Evolutionary conservation across 257 asterid species (phyloP).

Genomic region (Knoxia roxburghii): DNA sequence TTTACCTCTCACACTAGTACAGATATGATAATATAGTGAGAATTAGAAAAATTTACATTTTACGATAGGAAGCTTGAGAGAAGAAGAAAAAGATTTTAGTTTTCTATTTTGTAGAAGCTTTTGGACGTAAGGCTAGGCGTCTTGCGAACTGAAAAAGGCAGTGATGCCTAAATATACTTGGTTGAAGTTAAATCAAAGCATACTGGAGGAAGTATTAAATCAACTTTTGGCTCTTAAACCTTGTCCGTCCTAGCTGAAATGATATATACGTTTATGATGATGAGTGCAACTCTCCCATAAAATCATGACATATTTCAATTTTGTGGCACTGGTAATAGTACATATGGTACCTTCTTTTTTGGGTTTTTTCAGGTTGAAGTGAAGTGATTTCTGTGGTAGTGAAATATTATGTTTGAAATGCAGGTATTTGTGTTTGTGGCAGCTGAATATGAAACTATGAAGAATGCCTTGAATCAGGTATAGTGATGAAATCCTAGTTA

Average conservation of each 20-base stretch:
- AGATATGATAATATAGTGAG: background rate
- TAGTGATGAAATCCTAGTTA: too few relatives aligned
- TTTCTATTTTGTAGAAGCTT: background rate
- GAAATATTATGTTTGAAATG: constrained; percentile 13
- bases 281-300: background rate
- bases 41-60: background rate
- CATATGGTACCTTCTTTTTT: background rate
- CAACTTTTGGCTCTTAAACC: background rate
- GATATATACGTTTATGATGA: too few relatives aligned
- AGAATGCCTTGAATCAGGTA: constrained; percentile 84
- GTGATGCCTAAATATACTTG: background rate
- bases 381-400: background rate
- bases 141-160: too few relatives aligned
- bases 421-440: constrained; percentile 97
- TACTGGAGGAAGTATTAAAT: background rate
- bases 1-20: background rate
- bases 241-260: background rate
- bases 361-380: background rate
- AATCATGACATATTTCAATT: background rate
- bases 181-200: background rate
- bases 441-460: constrained; percentile 86
- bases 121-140: background rate
- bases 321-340: background rate
- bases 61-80: background rate
- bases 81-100: background rate